Conservation (phyloP, 352 stramenopile species). For the Phytophthora crassamura region DNA sequence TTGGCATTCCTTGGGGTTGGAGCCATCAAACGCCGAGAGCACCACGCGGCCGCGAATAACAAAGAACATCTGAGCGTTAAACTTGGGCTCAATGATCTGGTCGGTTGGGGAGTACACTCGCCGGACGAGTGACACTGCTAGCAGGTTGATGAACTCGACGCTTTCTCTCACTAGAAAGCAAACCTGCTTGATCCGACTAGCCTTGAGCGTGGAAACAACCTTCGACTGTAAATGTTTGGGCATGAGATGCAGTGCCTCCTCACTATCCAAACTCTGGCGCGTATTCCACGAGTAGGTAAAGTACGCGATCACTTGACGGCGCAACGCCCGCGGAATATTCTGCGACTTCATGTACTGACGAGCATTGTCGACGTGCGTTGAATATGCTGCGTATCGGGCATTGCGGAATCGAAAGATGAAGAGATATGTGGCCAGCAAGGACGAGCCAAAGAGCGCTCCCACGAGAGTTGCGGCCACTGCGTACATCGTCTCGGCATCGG, state of each 20-base stretch:
- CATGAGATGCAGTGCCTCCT: constrained; percentile 62
- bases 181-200: constrained; percentile 66
- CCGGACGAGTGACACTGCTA: constrained; percentile 55
- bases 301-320: constrained; percentile 63
- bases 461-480: constrained; percentile 52
- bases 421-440: constrained; percentile 66
- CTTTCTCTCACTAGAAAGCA: constrained; percentile 78
- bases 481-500: constrained; percentile 63
- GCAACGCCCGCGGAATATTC: constrained; percentile 56
- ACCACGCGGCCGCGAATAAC: constrained; percentile 64
- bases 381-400: constrained; percentile 52
- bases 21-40: constrained; percentile 58
- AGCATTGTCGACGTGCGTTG: constrained; percentile 70
- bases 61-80: constrained; percentile 83
- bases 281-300: constrained; percentile 74
- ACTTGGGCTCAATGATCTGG: constrained; percentile 73
- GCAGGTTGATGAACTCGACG: constrained; percentile 71
- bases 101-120: constrained; percentile 67
- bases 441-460: constrained; percentile 62
- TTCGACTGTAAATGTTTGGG: constrained; percentile 74
- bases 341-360: constrained; percentile 78
- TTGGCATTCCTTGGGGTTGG: constrained; percentile 59
- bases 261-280: constrained; percentile 66
- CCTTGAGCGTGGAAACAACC: constrained; percentile 68
- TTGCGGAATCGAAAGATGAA: constrained; percentile 82